A percentile compares a stretch with the other conserved stretches of the same genome.
Conservation (phyloP, 129 eudicot genomes). For the Smallanthus sonchifolius region DNA sequence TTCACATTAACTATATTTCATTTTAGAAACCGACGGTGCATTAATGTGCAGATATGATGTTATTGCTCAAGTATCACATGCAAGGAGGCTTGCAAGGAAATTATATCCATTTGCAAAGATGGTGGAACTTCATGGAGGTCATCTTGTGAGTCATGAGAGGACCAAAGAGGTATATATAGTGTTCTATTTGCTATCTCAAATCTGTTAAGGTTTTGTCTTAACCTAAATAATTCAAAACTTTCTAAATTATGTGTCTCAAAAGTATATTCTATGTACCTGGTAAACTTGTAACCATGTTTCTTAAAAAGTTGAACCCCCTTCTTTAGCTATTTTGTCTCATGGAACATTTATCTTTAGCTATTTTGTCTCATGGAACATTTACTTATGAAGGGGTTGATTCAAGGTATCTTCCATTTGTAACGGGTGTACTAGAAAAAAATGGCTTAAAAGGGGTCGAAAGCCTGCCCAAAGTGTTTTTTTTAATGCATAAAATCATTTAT, state of each 20-base stretch:
- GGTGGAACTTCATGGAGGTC: constrained; percentile 95
- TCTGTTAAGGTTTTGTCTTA: not conserved
- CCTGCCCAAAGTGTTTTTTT: not conserved
- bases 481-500: not conserved
- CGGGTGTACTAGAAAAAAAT: not conserved
- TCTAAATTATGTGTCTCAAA: not conserved
- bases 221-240: not conserved
- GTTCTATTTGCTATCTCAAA: not conserved
- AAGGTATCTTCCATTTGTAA: not conserved
- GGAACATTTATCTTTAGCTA: not conserved
- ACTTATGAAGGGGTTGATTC: not conserved
- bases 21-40: not conserved
- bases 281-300: not conserved
- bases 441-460: not conserved
- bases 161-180: constrained; percentile 71
- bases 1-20: not conserved
- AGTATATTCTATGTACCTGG: not conserved
- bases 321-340: not conserved
- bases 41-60: constrained; percentile 62
- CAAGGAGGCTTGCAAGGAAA: constrained; percentile 75
- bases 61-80: constrained; percentile 88
- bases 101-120: constrained; percentile 71
- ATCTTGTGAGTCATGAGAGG: constrained; percentile 96
- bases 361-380: not conserved
- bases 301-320: not conserved